Evolutionary conservation across 495 filamentous ascomycete species (phyloP).

Genomic region (Hypoxylon rickii): DNA sequence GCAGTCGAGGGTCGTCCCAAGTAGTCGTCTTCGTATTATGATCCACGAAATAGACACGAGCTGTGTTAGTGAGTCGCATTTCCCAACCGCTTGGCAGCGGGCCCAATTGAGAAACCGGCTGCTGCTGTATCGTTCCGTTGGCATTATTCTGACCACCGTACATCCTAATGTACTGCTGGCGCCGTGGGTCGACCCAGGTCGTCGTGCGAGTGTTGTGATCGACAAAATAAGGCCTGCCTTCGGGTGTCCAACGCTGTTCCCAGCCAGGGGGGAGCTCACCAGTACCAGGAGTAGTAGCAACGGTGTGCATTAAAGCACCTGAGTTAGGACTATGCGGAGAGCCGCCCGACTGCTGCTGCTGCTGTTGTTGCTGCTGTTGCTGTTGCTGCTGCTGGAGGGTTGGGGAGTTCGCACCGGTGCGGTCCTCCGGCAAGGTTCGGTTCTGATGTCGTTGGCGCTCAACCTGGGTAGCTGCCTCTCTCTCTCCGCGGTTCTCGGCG

Average conservation of each 20-base stretch:
- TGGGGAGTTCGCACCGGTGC: constrained; percentile 91
- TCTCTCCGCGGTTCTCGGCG: constrained; percentile 73
- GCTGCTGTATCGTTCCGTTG: constrained; percentile 90
- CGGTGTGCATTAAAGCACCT: constrained; percentile 90
- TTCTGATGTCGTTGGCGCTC: constrained; percentile 94
- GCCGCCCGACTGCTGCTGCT: constrained; percentile 51
- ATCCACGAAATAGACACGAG: constrained; percentile 97
- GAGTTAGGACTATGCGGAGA: constrained; percentile 56
- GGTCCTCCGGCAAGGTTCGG: constrained; percentile 92
- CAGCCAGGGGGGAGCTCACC: constrained; percentile 94
- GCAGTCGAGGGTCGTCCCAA: constrained; percentile 97
- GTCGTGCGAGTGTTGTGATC: constrained; percentile 98
- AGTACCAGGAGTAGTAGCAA: constrained; percentile 90
- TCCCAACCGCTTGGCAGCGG: constrained; percentile 97
- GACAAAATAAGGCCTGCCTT: constrained; percentile 96
- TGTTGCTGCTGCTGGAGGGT: constrained; percentile 69
- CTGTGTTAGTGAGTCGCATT: constrained; percentile 98
- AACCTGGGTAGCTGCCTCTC: constrained; percentile 85
- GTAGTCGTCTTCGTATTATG: constrained; percentile 99
- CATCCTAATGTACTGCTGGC: constrained; percentile 98
- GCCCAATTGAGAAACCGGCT: constrained; percentile 97
- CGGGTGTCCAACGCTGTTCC: constrained; percentile 94
- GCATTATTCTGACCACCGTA: constrained; percentile 80
- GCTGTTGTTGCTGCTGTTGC: constrained; percentile 55
- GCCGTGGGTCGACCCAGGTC: constrained; percentile 98